Evolutionary conservation across 192 early-diverging fungal genomes (phyloP), one percentile per base, ranked within the genome.

Genomic region (Gigaspora rosea): DNA sequence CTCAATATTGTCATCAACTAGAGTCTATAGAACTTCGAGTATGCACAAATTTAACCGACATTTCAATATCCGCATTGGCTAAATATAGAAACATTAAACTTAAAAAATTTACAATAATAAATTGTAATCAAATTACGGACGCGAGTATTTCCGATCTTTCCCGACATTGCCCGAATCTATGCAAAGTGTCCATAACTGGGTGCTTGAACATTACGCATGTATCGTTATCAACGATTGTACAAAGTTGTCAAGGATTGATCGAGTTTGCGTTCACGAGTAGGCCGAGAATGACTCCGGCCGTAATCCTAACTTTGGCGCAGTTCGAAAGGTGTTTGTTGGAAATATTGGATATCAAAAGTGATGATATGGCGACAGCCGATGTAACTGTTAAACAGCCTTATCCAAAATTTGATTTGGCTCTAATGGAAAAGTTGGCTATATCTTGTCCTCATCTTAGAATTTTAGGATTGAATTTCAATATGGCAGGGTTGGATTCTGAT

Each of bases 91-190:
- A 66, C n/a, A 66, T 8, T 46, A 66, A 66, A 18, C 35, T 66
- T 41, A 41, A n/a, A 66, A 46, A 18, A 46, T 66, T 66, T 5
- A 66, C 15, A 8, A 66, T 66, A 35, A 66, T 66, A 0, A 12
- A 66, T 66, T 66, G 64, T 46, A 66, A 66, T 47, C 64, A 46
- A 66, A 41, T 66, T n/a, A 66, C 64, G 6, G 64, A 66, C 18
- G n/a, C 16, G n/a, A 12, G 35, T 10, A 36, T 66, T n/a, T 36
- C 9, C 13, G 36, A 35, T 5, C n/a, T 66, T 1, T 32, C 64
- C 1, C 3, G 41, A 13, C 3, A 66, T 66, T 66, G 41, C 41
- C 33, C 32, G n/a, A 66, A 66, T 66, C 41, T 66, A 66, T 41
- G 36, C 18, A 66, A 46, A 22, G 33, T 5, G 33, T n/a, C 18